phyloP scores from a whole-genome alignment of 805 yeast genomes.

The Candida pseudoglaebosa region DNA sequence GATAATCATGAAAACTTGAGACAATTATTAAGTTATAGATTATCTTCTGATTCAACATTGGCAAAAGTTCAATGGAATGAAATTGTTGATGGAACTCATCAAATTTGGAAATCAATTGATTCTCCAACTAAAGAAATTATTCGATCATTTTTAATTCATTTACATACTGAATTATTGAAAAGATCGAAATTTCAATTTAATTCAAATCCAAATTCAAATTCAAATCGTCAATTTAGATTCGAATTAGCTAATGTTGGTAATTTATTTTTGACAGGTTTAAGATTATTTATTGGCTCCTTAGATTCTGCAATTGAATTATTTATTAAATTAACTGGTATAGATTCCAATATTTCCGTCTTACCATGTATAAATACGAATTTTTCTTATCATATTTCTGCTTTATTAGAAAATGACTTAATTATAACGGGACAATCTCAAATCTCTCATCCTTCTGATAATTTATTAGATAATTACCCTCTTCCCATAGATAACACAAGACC shows the following conservation, averaged over 20 bases:
- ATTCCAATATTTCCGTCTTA: constrained; percentile 51
- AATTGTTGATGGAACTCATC: constrained; percentile 76
- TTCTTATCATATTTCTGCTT: constrained; percentile 81
- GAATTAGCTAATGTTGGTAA: constrained; percentile 85
- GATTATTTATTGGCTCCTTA: constrained; percentile 78
- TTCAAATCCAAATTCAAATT: constrained; percentile 11
- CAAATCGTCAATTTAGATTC: constrained; percentile 58
- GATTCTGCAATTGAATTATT: constrained; percentile 81
- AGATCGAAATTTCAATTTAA: constrained; percentile 46
- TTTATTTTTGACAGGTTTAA: constrained; percentile 73
- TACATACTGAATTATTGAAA: constrained; percentile 72
- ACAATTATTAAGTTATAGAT: constrained; percentile 41
- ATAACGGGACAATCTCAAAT: constrained; percentile 92
- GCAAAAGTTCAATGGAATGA: constrained; percentile 74
- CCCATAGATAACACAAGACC: constrained; percentile 23
- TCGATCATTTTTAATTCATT: constrained; percentile 72
- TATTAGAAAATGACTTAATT: constrained; percentile 60
- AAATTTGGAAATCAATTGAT: constrained; percentile 59
- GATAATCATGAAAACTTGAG: constrained; percentile 36
- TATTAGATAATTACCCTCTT: constrained; percentile 18
- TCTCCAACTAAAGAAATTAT: constrained; percentile 65
- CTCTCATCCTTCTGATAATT: constrained; percentile 66
- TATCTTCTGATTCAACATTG: constrained; percentile 40
- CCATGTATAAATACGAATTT: constrained; percentile 85
- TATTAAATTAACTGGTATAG: constrained; percentile 58